A percentile compares a stretch with the other conserved stretches of the same genome.
These are phyloP conservation scores for Linaria vulgaris DNA, from an alignment of 257 asterid genomes.

Conservation along the genomic window DNA sequence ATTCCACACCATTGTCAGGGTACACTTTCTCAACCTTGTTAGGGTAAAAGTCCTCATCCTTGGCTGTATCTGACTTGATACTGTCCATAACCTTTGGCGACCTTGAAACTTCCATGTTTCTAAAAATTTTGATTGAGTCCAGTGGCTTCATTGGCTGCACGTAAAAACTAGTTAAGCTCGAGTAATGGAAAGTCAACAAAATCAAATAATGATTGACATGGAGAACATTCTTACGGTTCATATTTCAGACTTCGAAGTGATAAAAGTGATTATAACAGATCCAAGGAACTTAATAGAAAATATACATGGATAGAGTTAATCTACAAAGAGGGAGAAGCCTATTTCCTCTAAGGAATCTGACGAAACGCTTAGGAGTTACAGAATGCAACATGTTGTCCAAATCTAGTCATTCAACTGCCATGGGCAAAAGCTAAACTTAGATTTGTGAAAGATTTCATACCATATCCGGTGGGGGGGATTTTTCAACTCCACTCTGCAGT, in stretches of 20 bases:
- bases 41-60: constrained; percentile 32
- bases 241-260: background rate
- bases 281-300: background rate
- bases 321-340: background rate
- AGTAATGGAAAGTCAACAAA: background rate
- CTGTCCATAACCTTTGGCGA: constrained; percentile 36
- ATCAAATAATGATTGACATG: constrained; percentile 10
- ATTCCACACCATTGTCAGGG: constrained; percentile 31
- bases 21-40: constrained; percentile 23
- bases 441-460: constrained; percentile 33
- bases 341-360: constrained; percentile 2
- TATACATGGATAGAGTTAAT: too few species aligned
- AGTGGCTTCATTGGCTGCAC: constrained; percentile 37
- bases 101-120: constrained; percentile 35
- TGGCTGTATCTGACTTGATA: constrained; percentile 32
- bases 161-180: constrained; percentile 12
- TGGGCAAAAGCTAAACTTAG: constrained; percentile 8
- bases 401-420: constrained; percentile 7
- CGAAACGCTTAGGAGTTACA: constrained; percentile 12
- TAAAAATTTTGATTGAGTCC: constrained; percentile 38
- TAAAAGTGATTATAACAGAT: background rate
- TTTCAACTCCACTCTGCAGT: constrained; percentile 48
- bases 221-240: background rate
- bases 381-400: constrained; percentile 7
- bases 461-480: constrained; percentile 40